Evolutionary conservation across 805 yeast species (phyloP).

Genomic region (Candida lessepsii): DNA sequence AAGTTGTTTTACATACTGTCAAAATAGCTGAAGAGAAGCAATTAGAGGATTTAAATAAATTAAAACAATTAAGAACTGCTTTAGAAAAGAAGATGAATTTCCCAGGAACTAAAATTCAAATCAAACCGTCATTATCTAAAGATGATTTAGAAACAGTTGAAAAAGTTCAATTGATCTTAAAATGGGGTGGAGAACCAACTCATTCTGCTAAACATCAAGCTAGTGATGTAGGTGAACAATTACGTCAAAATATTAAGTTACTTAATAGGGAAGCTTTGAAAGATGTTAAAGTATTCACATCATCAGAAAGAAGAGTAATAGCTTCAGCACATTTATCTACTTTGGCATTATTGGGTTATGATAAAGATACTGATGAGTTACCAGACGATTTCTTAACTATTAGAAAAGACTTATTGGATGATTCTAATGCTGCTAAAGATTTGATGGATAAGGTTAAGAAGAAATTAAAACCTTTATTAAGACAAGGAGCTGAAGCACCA

Average conservation of each 20-base stretch:
- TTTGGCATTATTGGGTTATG: conserved; percentile 67
- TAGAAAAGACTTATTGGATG: conserved; percentile 89
- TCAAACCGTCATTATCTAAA: conserved; percentile 77
- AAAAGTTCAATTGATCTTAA: conserved; percentile 90
- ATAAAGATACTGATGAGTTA: conserved; percentile 45
- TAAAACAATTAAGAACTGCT: conserved; percentile 74
- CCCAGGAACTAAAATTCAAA: conserved; percentile 95
- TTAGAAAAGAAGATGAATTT: conserved; percentile 83
- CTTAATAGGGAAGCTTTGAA: conserved; percentile 81
- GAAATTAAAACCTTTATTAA: conserved; percentile 86
- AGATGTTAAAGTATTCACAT: conserved; percentile 82
- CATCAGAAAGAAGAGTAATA: conserved; percentile 92
- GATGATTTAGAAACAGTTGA: conserved; percentile 70
- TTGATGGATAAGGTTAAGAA: conserved; percentile 97
- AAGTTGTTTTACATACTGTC: conserved; percentile 82
- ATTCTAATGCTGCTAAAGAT: conserved; percentile 96
- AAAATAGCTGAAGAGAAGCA: conserved; percentile 74
- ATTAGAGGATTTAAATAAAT: conserved; percentile 77
- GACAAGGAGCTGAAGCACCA: conserved; percentile 97
- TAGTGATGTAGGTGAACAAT: conserved; percentile 90
- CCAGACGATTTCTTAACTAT: conserved; percentile 79
- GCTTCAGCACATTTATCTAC: conserved; percentile 90
- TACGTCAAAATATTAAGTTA: conserved; percentile 86
- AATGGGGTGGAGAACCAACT: conserved; percentile 99
- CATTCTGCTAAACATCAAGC: conserved; percentile 96